Percentiles rank a stretch among this genome's conserved stretches.
phyloP scores from a whole-genome alignment of 2,329 filamentous ascomycete species.

The Phoma sp. region DNA sequence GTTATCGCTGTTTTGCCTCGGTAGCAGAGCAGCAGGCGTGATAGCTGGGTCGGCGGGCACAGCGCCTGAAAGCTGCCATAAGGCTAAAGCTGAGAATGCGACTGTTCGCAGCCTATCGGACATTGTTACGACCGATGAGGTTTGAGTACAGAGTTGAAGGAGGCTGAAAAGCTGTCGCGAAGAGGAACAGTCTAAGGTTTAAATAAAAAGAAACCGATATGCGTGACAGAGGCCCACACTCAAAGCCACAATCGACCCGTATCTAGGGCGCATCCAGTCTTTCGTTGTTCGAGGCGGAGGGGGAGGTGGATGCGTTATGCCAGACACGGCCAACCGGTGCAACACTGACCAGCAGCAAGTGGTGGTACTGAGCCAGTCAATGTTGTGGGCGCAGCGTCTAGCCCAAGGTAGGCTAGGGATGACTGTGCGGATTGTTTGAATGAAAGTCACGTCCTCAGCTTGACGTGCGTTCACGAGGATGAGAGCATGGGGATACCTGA shows the following conservation, averaged over 20 bases:
- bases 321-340: constrained; percentile 12
- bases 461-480: background rate
- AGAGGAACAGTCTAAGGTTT: background rate
- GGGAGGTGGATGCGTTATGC: constrained; percentile 9
- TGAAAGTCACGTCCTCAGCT: background rate
- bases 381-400: constrained; percentile 4
- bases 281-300: constrained; percentile 11
- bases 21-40: constrained; percentile 36
- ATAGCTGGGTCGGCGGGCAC: constrained; percentile 39
- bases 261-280: constrained; percentile 12
- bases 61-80: constrained; percentile 23
- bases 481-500: background rate
- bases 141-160: background rate
- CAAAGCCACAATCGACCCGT: constrained; percentile 18
- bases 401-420: constrained; percentile 4
- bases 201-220: constrained; percentile 10
- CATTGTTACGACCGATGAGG: constrained; percentile 21
- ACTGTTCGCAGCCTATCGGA: constrained; percentile 18
- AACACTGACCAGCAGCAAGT: constrained; percentile 7
- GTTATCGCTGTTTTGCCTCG: constrained; percentile 31
- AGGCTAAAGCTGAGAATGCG: constrained; percentile 23
- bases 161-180: background rate
- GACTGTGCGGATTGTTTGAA: background rate
- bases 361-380: constrained; percentile 2
- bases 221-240: constrained; percentile 1